phyloP scores from a whole-genome alignment of 768 basidiomycete species.

The Tulasnella calospora region DNA sequence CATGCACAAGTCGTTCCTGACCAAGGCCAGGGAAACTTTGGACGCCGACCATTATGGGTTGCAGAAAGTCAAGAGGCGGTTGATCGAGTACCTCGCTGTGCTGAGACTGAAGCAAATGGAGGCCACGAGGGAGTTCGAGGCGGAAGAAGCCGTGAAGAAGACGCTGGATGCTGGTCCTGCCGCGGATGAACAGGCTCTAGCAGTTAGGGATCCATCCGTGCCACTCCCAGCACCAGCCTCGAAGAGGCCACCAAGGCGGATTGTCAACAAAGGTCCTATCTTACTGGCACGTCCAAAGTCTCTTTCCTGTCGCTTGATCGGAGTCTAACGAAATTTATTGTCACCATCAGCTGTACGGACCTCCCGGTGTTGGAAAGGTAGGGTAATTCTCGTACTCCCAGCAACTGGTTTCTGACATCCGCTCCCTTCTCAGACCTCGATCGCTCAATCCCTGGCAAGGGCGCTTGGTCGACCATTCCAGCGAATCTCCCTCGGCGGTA shows the following conservation, averaged over 20 bases:
- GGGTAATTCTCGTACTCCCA: background rate
- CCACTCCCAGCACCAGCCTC: background rate
- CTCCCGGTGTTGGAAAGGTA: conserved; percentile 31
- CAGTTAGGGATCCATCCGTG: background rate
- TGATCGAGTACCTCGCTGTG: conserved; percentile 89
- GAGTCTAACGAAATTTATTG: background rate
- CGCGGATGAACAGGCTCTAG: background rate
- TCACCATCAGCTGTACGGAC: conserved; percentile 13
- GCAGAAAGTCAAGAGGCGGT: conserved; percentile 84
- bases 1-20: conserved; percentile 55
- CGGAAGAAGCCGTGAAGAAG: conserved; percentile 1
- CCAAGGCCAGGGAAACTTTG: conserved; percentile 68
- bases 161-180: background rate
- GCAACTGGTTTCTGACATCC: background rate
- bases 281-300: conserved; percentile 45
- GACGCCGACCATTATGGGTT: conserved; percentile 90
- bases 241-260: conserved; percentile 32
- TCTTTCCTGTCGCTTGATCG: background rate
- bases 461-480: conserved; percentile 83
- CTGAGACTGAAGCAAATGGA: conserved; percentile 44
- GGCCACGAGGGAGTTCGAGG: conserved; percentile 6
- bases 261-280: conserved; percentile 56
- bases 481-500: conserved; percentile 85
- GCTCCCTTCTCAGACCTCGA: conserved; percentile 88
- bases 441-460: conserved; percentile 82